These are phyloP conservation scores for Pulveroboletus sp. DNA, from an alignment of 768 basidiomycete species.

Conservation along the genomic window DNA sequence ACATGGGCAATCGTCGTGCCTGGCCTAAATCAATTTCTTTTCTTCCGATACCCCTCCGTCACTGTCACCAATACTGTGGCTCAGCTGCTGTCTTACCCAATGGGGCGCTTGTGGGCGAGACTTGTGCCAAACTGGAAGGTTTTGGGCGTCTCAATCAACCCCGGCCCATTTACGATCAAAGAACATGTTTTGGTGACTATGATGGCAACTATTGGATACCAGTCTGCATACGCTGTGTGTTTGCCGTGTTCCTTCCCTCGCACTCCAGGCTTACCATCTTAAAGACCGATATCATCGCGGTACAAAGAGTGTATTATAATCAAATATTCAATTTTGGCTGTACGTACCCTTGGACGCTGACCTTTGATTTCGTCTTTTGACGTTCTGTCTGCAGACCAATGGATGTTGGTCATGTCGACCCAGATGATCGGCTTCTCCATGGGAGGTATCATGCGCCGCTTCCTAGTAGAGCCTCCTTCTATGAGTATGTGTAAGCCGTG, in stretches of 20 bases:
- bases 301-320: slow-evolving; percentile 65
- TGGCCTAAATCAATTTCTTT: slow-evolving; percentile 77
- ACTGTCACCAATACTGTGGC: slow-evolving; percentile 52
- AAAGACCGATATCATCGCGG: slow-evolving; percentile 65
- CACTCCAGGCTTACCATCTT: neutral
- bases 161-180: slow-evolving; percentile 78
- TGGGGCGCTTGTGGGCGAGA: slow-evolving; percentile 58
- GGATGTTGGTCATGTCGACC: slow-evolving; percentile 66
- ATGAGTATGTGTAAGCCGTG: slow-evolving; percentile 44
- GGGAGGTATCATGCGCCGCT: slow-evolving; percentile 56
- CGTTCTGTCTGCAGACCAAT: slow-evolving; percentile 37
- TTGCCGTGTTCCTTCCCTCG: neutral
- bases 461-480: slow-evolving; percentile 59
- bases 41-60: slow-evolving; percentile 57
- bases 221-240: slow-evolving; percentile 21
- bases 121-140: slow-evolving; percentile 48
- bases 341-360: slow-evolving; percentile 15
- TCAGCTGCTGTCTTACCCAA: slow-evolving; percentile 67
- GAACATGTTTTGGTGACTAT: slow-evolving; percentile 69
- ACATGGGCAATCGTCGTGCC: slow-evolving; percentile 60
- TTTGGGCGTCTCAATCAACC: slow-evolving; percentile 59
- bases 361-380: neutral
- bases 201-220: slow-evolving; percentile 49
- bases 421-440: slow-evolving; percentile 65
- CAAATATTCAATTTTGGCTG: slow-evolving; percentile 51